Evolutionary conservation across 1,284 basidiomycete genomes (phyloP), one percentile per base, ranked within the genome.

Genomic region (Ceraceosorus guamensis): DNA sequence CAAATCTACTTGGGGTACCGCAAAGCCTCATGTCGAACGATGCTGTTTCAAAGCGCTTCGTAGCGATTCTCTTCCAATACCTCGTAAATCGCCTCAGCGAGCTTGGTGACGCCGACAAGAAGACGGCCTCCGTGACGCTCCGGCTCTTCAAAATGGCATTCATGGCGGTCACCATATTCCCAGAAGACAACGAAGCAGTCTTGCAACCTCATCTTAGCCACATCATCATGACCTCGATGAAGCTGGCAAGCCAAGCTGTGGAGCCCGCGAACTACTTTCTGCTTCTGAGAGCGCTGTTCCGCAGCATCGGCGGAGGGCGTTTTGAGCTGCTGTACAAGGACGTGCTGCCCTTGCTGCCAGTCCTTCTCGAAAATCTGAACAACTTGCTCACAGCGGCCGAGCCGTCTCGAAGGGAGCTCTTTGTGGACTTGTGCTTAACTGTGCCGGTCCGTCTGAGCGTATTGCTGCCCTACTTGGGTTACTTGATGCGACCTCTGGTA

Each of bases 101-200:
- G 48, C 83, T 99, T 2, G 93, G 92, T 48, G 86, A 90, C 62
- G 84, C 87, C 71, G 87, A 92, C 68, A 87, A 90, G 67, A 79
- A 79, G 60, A 81, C 85, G 65, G 85, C 73, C n/a, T 68, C 69
- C 39, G 84, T 88, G 45, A 88, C 87, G 8, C 85, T 98, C 58
- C 84, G 91, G 52, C 81, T 97, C 58, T 98, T 91, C 84, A 98
- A 97, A 80, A 88, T 96, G 83, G 87, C 91, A 6, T 99, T 98
- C 78, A 83, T 84, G 65, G 89, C 93, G 2, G 90, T 98, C 61
- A 86, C 86, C 39, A 77, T 84, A 57, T 87, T 85, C 76, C 87
- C 91, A 35, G 78, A 79, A 33, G 79, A 83, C 39, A 98, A 97
- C 78, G 95, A 98, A 78, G 83, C 86, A 14, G 90, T 97, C 55